These are phyloP conservation scores for Solanum rostratum DNA, from an alignment of 257 asterid species.

Conservation along the genomic window DNA sequence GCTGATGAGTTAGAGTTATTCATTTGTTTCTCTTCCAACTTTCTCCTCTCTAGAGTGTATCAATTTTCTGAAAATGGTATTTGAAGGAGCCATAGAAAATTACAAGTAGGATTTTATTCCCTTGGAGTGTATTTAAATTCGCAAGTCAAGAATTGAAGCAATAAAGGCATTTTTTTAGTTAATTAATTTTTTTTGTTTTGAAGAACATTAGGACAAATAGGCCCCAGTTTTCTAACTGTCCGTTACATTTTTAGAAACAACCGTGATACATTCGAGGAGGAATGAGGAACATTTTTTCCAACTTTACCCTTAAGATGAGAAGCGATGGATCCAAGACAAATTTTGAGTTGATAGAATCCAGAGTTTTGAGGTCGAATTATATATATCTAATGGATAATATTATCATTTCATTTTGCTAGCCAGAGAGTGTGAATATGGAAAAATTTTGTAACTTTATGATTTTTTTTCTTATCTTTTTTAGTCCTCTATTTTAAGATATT, in stretches of 20 bases:
- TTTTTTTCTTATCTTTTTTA: not conserved
- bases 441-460: not conserved
- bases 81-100: not conserved
- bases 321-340: not conserved
- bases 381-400: not conserved
- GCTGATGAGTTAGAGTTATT: not conserved
- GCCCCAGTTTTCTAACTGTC: not conserved
- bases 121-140: not conserved
- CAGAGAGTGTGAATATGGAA: not conserved
- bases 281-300: not conserved
- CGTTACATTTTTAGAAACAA: not conserved
- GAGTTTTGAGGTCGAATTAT: not conserved
- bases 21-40: not conserved
- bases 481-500: not conserved
- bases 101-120: not conserved
- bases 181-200: not conserved
- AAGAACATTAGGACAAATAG: not conserved
- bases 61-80: not conserved
- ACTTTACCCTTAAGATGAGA: not conserved
- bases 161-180: not conserved
- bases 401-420: not conserved
- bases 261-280: not conserved
- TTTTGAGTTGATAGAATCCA: not conserved
- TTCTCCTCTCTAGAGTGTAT: not conserved
- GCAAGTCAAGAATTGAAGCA: not conserved